A percentile compares a stretch with the other conserved stretches of the same genome.
Conservation (phyloP, 495 filamentous ascomycete genomes). For the Trichoderma erinaceum region DNA sequence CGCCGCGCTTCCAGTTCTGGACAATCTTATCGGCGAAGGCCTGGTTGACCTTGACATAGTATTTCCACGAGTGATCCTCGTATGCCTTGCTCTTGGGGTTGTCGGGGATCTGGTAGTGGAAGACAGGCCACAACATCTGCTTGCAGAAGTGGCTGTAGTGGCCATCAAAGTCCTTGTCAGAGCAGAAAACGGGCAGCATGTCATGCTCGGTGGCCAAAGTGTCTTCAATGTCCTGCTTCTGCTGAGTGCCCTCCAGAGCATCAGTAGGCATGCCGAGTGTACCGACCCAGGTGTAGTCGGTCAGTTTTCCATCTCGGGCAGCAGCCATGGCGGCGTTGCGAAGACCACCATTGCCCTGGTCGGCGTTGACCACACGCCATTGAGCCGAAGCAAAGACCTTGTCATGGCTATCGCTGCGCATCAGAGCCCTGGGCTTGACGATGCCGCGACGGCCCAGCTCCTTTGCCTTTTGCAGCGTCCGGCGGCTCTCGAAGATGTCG, state of each 20-base stretch:
- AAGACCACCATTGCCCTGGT: slow-evolving; percentile 86
- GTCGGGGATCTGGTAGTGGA: slow-evolving; percentile 94
- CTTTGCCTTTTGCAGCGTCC: slow-evolving; percentile 49
- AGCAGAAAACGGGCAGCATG: slow-evolving; percentile 73
- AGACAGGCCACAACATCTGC: slow-evolving; percentile 82
- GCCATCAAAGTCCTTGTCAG: slow-evolving; percentile 82
- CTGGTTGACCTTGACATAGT: slow-evolving; percentile 84
- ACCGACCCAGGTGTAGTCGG: slow-evolving; percentile 78
- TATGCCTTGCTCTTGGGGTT: slow-evolving; percentile 97
- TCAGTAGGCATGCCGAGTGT: slow-evolving; percentile 90
- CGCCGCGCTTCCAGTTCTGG: slow-evolving; percentile 83
- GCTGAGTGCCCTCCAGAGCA: slow-evolving; percentile 58
- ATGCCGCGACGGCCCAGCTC: slow-evolving; percentile 43
- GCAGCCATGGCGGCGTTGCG: slow-evolving; percentile 80
- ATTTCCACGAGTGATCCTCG: slow-evolving; percentile 91
- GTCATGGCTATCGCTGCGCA: slow-evolving; percentile 52
- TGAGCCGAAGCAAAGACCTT: slow-evolving; percentile 58
- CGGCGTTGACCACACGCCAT: slow-evolving; percentile 78
- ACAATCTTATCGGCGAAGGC: slow-evolving; percentile 85
- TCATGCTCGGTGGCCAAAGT: slow-evolving; percentile 70
- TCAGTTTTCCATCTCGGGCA: slow-evolving; percentile 52
- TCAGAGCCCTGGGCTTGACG: slow-evolving; percentile 37
- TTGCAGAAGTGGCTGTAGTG: slow-evolving; percentile 94
- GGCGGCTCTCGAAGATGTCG: slow-evolving; percentile 59
- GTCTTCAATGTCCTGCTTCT: slow-evolving; percentile 73